These are phyloP conservation scores for Trichoderma breve DNA, from an alignment of 2,329 filamentous ascomycete species.

Conservation along the genomic window DNA sequence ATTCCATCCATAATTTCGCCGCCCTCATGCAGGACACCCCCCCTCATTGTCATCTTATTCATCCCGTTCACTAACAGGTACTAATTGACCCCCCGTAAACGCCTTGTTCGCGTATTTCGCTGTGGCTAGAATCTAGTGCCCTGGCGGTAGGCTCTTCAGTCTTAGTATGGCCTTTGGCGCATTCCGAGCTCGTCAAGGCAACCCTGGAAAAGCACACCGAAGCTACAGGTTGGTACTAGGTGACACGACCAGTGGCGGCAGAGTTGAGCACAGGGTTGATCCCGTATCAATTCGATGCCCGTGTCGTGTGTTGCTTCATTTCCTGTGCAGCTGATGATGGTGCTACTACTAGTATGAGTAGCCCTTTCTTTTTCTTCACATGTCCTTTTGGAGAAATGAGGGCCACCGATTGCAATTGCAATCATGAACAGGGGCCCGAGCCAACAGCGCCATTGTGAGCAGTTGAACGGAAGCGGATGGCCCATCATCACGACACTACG, in stretches of 20 bases:
- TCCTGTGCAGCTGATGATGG: not conserved
- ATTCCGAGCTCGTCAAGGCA: too few relatives aligned
- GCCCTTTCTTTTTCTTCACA: not conserved
- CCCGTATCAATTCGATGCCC: not conserved
- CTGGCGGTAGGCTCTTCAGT: not conserved
- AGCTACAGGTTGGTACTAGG: too few relatives aligned
- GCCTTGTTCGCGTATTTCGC: not conserved
- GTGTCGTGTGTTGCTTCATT: not conserved
- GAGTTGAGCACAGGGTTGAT: slow-evolving; percentile 6
- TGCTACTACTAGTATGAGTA: not conserved
- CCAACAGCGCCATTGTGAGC: not conserved
- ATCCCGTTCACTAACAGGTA: not conserved
- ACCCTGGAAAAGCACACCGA: too few relatives aligned
- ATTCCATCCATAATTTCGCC: slow-evolving; percentile 1
- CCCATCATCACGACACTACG: not conserved
- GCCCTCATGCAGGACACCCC: slow-evolving; percentile 15
- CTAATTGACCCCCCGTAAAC: not conserved
- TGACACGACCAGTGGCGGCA: not conserved
- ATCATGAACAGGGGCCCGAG: not conserved
- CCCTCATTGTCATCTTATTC: slow-evolving; percentile 16
- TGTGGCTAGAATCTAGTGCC: not conserved
- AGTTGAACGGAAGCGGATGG: not conserved
- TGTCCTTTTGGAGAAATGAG: not conserved
- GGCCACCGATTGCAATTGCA: not conserved
- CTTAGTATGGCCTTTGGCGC: not conserved